Evolutionary conservation across 1,139 yeast genomes (phyloP), one percentile per base, ranked within the genome.

Genomic region (Yamadazyma epiphylla): DNA sequence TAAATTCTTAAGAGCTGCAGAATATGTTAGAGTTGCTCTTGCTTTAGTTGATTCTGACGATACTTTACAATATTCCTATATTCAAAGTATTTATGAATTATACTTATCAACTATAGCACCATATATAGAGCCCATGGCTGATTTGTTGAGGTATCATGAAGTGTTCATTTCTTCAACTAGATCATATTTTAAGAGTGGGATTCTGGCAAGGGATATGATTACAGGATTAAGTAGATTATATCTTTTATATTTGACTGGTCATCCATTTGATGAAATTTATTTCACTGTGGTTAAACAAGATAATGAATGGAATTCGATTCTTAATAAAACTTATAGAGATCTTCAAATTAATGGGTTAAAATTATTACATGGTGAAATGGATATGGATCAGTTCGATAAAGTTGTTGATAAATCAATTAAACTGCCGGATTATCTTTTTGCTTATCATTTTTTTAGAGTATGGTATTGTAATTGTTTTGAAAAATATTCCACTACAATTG

Each of bases 91-190:
- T 11, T 70, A 71, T 38, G 72, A 70, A 39, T 44, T 58, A 24
- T 74, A 73, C 39, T 57, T 70, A 19, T 44, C 60, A 13, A 54
- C 70, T 0, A 42, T 72, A 37, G 80, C 76, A 2, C 51, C 59
- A 5, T 65, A 57, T 33, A 51, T 67, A 27, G 77, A 72, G 32
- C 72, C 78, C 2, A 35, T 61, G 23, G 46, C 54, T 3, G 63
- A 59, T 21, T 52, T 74, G 4, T 39, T 62, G 28, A 58, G 59
- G 28, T 55, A 56, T 28, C 52, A 51, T 32, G 64, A 60, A 27
- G 32, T 51, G 4, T 55, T 46, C 29, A 38, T 55, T 10, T 32
- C 46, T 5, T 40, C 53, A 6, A 33, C 48, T 12, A 40, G 44
- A 33, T 35, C 49, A 8, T 42, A 43, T 35, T 38, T 41, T 21